These are phyloP conservation scores for Gossypium trilobum DNA, from an alignment of 441 rosid species.

Conservation along the genomic window DNA sequence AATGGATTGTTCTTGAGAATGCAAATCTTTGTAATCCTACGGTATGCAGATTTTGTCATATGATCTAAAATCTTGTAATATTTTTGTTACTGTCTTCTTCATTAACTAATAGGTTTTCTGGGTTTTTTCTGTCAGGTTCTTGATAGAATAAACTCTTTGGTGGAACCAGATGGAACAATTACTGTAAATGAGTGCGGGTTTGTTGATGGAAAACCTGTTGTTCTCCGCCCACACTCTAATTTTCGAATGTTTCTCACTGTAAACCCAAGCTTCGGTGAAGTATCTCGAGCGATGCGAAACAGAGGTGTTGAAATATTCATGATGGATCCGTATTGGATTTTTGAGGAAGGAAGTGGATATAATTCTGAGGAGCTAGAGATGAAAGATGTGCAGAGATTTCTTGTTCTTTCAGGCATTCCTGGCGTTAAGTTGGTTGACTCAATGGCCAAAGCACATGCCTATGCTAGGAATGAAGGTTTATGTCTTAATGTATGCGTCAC, in stretches of 20 bases:
- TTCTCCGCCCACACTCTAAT: conserved; percentile 74
- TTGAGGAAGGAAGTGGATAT: conserved; percentile 34
- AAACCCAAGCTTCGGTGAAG: conserved; percentile 83
- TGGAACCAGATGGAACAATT: conserved; percentile 83
- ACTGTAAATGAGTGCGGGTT: conserved; percentile 86
- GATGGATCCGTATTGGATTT: conserved; percentile 89
- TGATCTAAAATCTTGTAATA: conserved; percentile 10
- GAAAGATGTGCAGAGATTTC: conserved; percentile 60
- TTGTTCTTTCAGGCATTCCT: conserved; percentile 72
- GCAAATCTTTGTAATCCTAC: conserved; percentile 98
- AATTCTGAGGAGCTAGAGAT: conserved; percentile 42
- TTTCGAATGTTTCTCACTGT: conserved; percentile 85
- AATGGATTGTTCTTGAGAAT: conserved; percentile 88
- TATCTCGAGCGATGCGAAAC: conserved; percentile 97
- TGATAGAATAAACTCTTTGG: conserved; percentile 95
- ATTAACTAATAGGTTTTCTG: conserved; percentile 2
- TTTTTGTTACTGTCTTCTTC: conserved; percentile 7
- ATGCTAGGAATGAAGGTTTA: conserved; percentile 56
- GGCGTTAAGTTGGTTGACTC: conserved; percentile 50
- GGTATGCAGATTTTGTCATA: conserved; percentile 34
- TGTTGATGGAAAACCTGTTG: conserved; percentile 79
- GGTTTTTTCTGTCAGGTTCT: conserved; percentile 55
- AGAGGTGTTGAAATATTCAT: conserved; percentile 93
- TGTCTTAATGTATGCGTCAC: conserved; percentile 44
- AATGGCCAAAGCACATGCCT: conserved; percentile 83